Evolutionary conservation across 371 early-diverging fungal species (phyloP).

Genomic region (Rhizopus sp.): DNA sequence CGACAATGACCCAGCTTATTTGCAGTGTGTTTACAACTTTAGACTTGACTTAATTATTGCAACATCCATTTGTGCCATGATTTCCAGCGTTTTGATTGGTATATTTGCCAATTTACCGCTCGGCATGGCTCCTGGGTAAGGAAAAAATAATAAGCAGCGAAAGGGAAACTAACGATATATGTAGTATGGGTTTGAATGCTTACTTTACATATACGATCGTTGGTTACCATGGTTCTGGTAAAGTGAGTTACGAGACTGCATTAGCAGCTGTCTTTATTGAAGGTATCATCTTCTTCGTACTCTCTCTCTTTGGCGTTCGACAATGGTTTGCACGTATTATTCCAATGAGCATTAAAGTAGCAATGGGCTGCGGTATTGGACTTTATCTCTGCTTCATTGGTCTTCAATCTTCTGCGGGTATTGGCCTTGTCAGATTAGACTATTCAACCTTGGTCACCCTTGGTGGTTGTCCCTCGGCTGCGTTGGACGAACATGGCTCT

Average conservation of each 20-base stretch:
- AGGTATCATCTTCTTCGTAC: slow-evolving; percentile 71
- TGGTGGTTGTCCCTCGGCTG: slow-evolving; percentile 63
- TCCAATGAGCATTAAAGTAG: slow-evolving; percentile 72
- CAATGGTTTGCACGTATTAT: slow-evolving; percentile 78
- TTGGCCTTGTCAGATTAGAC: slow-evolving; percentile 67
- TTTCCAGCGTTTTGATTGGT: slow-evolving; percentile 71
- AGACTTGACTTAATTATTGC: slow-evolving; percentile 73
- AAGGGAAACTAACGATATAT: too few relatives aligned
- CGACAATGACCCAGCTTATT: slow-evolving; percentile 53
- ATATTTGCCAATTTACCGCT: slow-evolving; percentile 75
- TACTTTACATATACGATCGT: slow-evolving; percentile 83
- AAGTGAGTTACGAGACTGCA: slow-evolving; percentile 68
- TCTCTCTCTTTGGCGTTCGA: slow-evolving; percentile 75
- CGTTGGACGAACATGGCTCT: slow-evolving; percentile 48
- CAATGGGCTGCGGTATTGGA: slow-evolving; percentile 79
- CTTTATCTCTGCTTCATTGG: slow-evolving; percentile 77
- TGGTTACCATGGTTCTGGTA: slow-evolving; percentile 75
- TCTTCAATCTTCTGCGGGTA: slow-evolving; percentile 75
- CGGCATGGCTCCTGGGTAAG: slow-evolving; percentile 70
- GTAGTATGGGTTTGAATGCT: slow-evolving; percentile 75
- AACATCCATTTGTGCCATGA: slow-evolving; percentile 67
- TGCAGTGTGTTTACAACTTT: slow-evolving; percentile 60
- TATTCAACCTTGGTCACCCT: slow-evolving; percentile 68
- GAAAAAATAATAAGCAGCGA: too few relatives aligned
- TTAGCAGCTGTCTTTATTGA: slow-evolving; percentile 81